Evolutionary conservation across 1,284 basidiomycete genomes (phyloP), one percentile per base, ranked within the genome.

Genomic region (Farysia itapuensis): DNA sequence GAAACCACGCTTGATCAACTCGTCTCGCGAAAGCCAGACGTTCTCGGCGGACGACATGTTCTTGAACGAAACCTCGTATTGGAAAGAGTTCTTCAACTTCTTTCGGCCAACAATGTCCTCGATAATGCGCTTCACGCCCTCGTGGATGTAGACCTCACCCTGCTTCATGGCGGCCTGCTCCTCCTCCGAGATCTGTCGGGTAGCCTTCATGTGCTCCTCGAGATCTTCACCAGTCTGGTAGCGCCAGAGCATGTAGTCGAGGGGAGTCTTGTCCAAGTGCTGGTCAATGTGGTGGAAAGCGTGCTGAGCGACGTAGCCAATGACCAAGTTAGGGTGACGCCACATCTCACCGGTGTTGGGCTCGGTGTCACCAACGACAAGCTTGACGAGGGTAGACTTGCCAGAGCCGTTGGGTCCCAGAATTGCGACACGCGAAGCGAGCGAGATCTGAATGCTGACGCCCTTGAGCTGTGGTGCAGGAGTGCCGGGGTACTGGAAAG

Each of bases 281-380:
- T 76, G 70, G 72, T 76, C 74, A 25, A 76, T 76, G 70, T 76
- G 74, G 72, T 76, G 74, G 74, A 76, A 76, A 13, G 74, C 74
- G 70, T 76, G 74, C 66, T 76, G 74, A 41, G 74, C 74, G 33
- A 76, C 74, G 70, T 76, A 76, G 23, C 74, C 74, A 36, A 76
- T 75, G 61, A 76, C 74, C 67, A 76, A 50, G 64, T 76, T 76
- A 46, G 74, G 74, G 67, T 76, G 72, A 67, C 75, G 74, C 74
- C 74, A 76, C 39, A 72, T 46, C 58, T 76, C 74, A 61, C 74
- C 74, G 13, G 60, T 51, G 52, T 56, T 59, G 44, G 74, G 68
- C 67, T 76, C 74, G 22, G 72, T 76, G 64, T 76, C 74, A 52
- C 71, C 74, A 41, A 76, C 74, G 33, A 76, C 30, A 32, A 76